These are phyloP conservation scores for Parachaetomium inaequale DNA, from an alignment of 495 filamentous ascomycete species.

Conservation along the genomic window DNA sequence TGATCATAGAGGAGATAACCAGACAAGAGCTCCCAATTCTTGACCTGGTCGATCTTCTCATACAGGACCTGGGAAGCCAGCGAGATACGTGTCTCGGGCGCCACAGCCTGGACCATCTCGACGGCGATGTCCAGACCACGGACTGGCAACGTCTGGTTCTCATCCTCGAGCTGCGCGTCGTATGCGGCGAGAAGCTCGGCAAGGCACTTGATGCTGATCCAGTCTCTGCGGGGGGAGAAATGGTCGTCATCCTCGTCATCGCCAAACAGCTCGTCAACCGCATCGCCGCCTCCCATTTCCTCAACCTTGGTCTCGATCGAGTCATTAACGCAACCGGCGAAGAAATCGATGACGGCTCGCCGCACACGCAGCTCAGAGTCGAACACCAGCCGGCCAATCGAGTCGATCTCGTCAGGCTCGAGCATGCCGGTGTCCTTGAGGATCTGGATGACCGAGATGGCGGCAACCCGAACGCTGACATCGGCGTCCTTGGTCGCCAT, in stretches of 20 bases:
- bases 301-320: conserved; percentile 75
- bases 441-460: conserved; percentile 74
- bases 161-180: conserved; percentile 52
- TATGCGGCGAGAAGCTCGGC: conserved; percentile 79
- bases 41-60: conserved; percentile 71
- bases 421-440: conserved; percentile 81
- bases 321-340: conserved; percentile 79
- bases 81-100: conserved; percentile 73
- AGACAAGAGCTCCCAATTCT: conserved; percentile 82
- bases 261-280: conserved; percentile 61
- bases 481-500: conserved; percentile 85
- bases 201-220: conserved; percentile 89
- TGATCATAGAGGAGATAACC: conserved; percentile 92
- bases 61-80: conserved; percentile 82
- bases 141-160: conserved; percentile 40
- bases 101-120: conserved; percentile 52
- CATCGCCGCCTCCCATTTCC: conserved; percentile 65
- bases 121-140: conserved; percentile 44
- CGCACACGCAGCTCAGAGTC: conserved; percentile 79
- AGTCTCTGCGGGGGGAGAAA: conserved; percentile 68
- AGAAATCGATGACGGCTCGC: conserved; percentile 84
- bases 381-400: conserved; percentile 78
- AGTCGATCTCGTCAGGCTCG: conserved; percentile 85
- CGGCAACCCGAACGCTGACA: conserved; percentile 66
- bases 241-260: conserved; percentile 72